Evolutionary conservation across 495 filamentous ascomycete species (phyloP), one percentile per base, ranked within the genome.

Genomic region (Aspergillus olivimuriae): DNA sequence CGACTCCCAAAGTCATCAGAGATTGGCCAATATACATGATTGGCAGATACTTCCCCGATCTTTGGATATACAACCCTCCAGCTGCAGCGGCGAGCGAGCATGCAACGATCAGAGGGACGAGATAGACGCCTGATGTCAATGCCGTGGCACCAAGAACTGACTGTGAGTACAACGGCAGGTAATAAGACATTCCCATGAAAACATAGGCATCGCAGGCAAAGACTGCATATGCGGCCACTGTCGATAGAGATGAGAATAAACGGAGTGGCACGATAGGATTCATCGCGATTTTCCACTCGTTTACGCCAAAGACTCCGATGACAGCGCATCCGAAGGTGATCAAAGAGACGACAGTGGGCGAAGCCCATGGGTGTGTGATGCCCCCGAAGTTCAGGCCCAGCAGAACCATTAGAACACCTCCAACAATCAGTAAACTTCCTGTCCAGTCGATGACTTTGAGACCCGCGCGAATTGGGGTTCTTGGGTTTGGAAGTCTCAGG

Each of bases 401-500:
- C 22, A 88, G 70, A 44, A 89, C 62, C 72, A 88, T 84, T 22
- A 88, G 59, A 0, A 81, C 84, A 5, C 75, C 82, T 23, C 75
- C 75, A 4, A 86, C 70, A 44, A 89, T 73, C 0, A 73, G 69
- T 19, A 83, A 33, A 0, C 69, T 75, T 0, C 84, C 84, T 3
- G 77, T 41, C 83, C 83, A 87, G 58, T 87, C 83, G 26, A 89
- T 78, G 7, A 83, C 80, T 42, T 76, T 78, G 4, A 92, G 61
- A 1, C 87, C 87, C 30, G 78, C 67, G 2, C 61, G 45, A 34
- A 90, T 59, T 0, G 82, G 76, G 0, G 86, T 87, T 34, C 71
- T 73, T 0, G 87, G 84, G 18, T 77, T 87, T 50, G 87, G 71
- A 17, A 90, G 60, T 52, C 87, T 77, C 4, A 94, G 65, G 50